Base-by-base conservation (phyloP, 192 early-diverging fungal species). In the Rhizophlyctis rosea region DNA sequence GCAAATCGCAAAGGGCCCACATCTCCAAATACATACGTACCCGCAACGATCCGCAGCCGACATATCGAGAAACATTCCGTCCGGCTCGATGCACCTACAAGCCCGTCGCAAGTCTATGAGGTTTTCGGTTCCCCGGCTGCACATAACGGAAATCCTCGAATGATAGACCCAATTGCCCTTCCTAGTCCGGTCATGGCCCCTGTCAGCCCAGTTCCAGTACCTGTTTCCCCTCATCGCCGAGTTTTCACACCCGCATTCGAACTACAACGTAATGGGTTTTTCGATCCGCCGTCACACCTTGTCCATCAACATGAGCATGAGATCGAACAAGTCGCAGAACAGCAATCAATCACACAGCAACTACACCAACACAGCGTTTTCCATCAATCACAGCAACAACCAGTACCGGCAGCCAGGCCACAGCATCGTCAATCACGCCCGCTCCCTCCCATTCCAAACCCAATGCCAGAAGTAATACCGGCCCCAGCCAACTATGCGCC, bases 91-190 rank as follows among this genome's bases (percentile, higher is more conserved):
- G 14, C 39, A 11, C 65, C 65, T 7, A 32, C 48, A 30, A 60
- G 57, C 39, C 65, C 65, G 18, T 58, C 65, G 4, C 65, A 67
- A 21, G 23, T 53, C 30, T 67, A 58, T 56, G 61, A 28, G 29
- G 31, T 32, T 16, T 29, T 28, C 47, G 13, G 59, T 1, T 16
- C 31, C 35, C 16, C 39, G 18, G 36, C 33, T 28, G 18, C 24
- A 16, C 23, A 39, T 16, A 62, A 54, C 14, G 16, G n/a, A 14
- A 1, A 28, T 21, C 52, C 1, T 16, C 29, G 0, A 14, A 16
- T 28, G n/a, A n/a, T 49, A 30, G 65, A 67, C 36, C 56, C 56
- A 13, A 47, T 67, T 16, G 49, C 56, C 3, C 51, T 67, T 14
- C 65, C 65, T 3, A 60, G 57, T 50, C 65, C 65, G 7, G 57